A percentile compares a stretch with the other conserved stretches of the same genome.
Conservation (phyloP, 495 filamentous ascomycete species). For the Xylaria nigripes region DNA sequence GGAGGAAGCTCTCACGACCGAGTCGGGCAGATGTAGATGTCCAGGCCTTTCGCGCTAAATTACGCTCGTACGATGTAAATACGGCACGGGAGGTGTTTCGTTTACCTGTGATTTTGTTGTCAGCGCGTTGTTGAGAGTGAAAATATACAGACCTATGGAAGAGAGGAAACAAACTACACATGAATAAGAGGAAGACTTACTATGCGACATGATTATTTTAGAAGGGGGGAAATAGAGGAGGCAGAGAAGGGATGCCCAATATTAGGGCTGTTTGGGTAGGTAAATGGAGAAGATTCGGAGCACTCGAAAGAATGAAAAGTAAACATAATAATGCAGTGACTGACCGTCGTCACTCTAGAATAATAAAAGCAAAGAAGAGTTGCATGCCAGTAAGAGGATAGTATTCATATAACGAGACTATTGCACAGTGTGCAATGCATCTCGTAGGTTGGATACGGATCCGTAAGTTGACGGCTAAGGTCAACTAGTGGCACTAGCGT, state of each 20-base stretch:
- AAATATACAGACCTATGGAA: too few species aligned
- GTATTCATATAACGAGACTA: not conserved
- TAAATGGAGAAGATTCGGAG: too few species aligned
- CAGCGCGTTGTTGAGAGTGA: not conserved
- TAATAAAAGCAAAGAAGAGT: not conserved
- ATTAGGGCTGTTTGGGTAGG: too few species aligned
- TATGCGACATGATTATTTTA: constrained; percentile 46
- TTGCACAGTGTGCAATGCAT: not conserved
- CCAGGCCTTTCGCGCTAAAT: constrained; percentile 71
- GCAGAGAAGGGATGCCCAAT: too few species aligned
- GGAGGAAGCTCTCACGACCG: constrained; percentile 83
- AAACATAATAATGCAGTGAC: not conserved
- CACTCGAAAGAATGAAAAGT: not conserved
- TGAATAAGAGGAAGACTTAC: constrained; percentile 29
- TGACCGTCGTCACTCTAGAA: not conserved
- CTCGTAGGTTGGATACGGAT: too few species aligned
- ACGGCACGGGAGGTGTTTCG: constrained; percentile 93
- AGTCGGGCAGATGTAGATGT: constrained; percentile 77
- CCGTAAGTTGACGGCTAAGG: too few species aligned
- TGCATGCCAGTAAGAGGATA: not conserved
- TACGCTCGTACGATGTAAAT: constrained; percentile 90
- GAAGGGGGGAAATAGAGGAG: not conserved
- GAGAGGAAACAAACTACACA: not conserved
- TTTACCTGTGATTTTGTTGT: constrained; percentile 50
- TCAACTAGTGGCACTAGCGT: too few species aligned